Percentiles rank a stretch among this genome's conserved stretches.
Conservation (phyloP, 2,329 filamentous ascomycete genomes). For the Dothistroma pini region DNA sequence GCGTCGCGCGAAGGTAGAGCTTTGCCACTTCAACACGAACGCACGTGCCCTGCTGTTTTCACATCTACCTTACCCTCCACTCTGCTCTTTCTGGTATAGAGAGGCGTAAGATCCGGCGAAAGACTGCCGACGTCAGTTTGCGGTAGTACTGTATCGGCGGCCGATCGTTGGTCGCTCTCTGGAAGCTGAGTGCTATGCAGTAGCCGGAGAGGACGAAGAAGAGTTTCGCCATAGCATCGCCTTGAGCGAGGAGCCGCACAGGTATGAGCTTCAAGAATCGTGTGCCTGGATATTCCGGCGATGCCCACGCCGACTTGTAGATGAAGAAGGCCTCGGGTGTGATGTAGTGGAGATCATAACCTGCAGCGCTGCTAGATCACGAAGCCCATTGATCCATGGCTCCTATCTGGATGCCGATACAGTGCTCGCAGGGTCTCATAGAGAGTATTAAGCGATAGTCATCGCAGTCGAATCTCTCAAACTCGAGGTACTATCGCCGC, state of each 20-base stretch:
- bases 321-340: conserved; percentile 1
- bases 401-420: neutral
- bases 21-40: neutral
- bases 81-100: neutral
- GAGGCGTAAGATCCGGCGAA: conserved; percentile 5
- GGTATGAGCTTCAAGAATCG: conserved; percentile 49
- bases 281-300: conserved; percentile 5
- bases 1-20: neutral
- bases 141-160: conserved; percentile 2
- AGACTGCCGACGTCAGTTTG: conserved; percentile 5
- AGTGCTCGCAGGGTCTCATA: neutral
- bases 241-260: conserved; percentile 51
- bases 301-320: conserved; percentile 9
- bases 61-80: neutral
- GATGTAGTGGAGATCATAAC: conserved; percentile 20
- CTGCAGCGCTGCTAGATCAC: conserved; percentile 16
- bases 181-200: conserved; percentile 45
- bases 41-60: neutral
- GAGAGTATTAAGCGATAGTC: neutral
- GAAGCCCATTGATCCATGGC: conserved; percentile 20
- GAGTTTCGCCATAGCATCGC: conserved; percentile 51
- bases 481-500: neutral
- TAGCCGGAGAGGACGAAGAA: conserved; percentile 63
- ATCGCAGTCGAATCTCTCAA: neutral
- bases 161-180: neutral